Base-by-base conservation (phyloP, 2,329 filamentous ascomycete genomes). In the Diaporthe nobilis region DNA sequence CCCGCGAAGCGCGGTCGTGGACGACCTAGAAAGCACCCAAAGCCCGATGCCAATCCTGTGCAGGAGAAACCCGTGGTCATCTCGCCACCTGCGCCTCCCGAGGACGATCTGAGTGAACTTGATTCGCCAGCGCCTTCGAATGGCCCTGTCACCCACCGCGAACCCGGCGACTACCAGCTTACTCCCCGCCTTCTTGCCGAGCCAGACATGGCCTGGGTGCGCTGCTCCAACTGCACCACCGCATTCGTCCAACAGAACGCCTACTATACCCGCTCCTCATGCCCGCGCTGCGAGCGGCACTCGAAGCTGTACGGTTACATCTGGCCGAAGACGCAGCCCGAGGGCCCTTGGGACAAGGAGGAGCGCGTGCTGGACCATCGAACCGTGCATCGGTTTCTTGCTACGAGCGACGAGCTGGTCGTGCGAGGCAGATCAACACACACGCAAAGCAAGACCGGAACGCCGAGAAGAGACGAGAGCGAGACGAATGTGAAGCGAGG, bases 241-340 rank as follows among this genome's bases (percentile, higher is more conserved):
- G 91, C 93, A 76, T 99, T 98, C 82, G 93, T 98, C 8, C 96
- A 98, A 83, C 89, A 92, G 55, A 94, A 98, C 78, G 95, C 95
- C 0, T 98, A 98, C 83, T 93, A 93, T 78, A 98, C 96, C 1
- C 92, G 93, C 71, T 92, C 94, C 67, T 93, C 95, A 22, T 99
- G 97, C 82, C 96, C 95, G 5, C 92, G 97, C 9, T 99, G 97
- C 83, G 97, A 99, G 85, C 91, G 97, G 0, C 97, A 99, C 82
- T 97, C 94, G 22, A 98, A 98, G 86, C 86, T 99, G 0, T 99
- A 98, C 82, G 97, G 97, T 0, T 98, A 94, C 81, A 89, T 94
- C 75, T 99, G 97, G 97, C 97, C 97, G 8, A 98, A 99, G 87
- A 98, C 97, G 0, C 94, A 98, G 76, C 93, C 89, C 77, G 92